These are phyloP conservation scores for Alternaria incomplexa DNA, from an alignment of 2,329 filamentous ascomycete genomes.

Conservation along the genomic window DNA sequence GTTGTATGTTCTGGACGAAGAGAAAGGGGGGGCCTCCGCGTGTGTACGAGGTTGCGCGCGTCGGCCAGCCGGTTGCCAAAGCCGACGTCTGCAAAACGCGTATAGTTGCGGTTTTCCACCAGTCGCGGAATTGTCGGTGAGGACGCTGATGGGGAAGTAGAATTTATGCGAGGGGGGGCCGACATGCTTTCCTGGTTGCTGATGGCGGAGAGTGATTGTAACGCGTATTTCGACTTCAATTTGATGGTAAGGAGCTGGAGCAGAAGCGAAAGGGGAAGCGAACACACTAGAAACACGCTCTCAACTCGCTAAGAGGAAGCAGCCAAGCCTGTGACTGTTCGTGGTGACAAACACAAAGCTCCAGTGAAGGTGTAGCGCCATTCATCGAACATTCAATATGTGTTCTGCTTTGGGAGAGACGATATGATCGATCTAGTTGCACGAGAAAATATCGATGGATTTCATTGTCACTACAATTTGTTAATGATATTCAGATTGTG, in stretches of 20 bases:
- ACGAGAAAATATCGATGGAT: not conserved
- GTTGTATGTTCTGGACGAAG: not conserved
- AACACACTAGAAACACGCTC: not conserved
- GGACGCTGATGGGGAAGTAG: not conserved
- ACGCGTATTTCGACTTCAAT: not conserved
- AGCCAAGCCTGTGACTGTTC: not conserved
- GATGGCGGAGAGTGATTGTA: not conserved
- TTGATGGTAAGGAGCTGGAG: not conserved
- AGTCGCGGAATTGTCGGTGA: not conserved
- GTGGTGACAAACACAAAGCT: not conserved
- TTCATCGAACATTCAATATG: not conserved
- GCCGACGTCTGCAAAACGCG: not conserved
- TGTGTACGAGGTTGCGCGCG: constrained; percentile 9
- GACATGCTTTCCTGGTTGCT: not conserved
- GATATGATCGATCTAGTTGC: not conserved
- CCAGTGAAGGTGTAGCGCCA: not conserved
- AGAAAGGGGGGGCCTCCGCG: not conserved
- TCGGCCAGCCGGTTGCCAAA: constrained; percentile 12
- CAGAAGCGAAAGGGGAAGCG: not conserved
- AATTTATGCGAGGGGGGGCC: not conserved
- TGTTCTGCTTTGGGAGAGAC: not conserved
- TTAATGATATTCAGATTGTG: not conserved
- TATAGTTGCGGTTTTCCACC: not conserved
- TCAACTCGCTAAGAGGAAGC: not conserved
- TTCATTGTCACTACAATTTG: not conserved